phyloP scores from a whole-genome alignment of 345 rosid species.

The Syzygium grande region DNA sequence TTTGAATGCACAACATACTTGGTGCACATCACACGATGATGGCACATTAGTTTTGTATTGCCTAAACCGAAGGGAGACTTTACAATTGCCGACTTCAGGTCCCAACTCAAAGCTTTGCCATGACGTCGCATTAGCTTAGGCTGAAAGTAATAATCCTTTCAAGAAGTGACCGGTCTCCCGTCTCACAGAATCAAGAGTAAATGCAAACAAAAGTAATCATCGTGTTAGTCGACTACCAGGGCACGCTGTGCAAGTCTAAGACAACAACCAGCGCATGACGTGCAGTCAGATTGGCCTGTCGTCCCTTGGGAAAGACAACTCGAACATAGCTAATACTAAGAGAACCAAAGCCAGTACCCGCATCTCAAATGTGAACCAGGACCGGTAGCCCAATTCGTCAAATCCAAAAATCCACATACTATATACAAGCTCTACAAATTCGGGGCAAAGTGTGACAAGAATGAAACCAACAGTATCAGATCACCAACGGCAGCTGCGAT shows the following conservation, averaged over 20 bases:
- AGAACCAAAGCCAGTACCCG: background rate
- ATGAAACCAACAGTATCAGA: background rate
- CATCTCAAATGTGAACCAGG: fast-evolving
- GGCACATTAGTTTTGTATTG: background rate
- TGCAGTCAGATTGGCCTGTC: background rate
- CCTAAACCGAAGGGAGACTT: background rate
- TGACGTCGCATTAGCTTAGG: background rate
- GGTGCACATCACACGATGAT: background rate
- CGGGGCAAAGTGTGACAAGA: background rate
- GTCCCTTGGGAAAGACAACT: background rate
- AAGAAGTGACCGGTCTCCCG: background rate
- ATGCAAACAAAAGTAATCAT: background rate
- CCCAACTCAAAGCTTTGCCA: background rate
- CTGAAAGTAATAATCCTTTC: background rate
- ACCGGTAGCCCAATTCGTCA: background rate
- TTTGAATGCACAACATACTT: background rate
- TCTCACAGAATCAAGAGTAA: background rate
- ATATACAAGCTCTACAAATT: background rate
- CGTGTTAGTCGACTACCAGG: background rate
- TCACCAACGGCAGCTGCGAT: background rate
- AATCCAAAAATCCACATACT: background rate
- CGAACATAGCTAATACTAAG: background rate
- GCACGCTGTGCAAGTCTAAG: background rate
- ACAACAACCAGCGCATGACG: background rate
- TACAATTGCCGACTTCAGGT: background rate